phyloP scores from a whole-genome alignment of 441 rosid species.

The Pelargonium myrrhifolium region DNA sequence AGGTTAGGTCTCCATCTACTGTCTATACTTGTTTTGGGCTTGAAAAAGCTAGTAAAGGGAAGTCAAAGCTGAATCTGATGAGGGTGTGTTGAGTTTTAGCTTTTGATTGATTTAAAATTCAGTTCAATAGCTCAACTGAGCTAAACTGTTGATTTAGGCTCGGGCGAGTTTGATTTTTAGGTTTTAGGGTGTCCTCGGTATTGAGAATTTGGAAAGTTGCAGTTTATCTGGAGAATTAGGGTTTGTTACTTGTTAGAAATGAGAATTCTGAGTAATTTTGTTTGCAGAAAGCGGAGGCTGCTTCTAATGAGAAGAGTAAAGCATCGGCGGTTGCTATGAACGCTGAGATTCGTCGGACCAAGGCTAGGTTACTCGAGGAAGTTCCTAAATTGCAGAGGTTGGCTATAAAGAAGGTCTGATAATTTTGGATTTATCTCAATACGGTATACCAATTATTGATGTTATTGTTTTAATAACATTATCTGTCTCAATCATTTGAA shows the following conservation, averaged over 20 bases:
- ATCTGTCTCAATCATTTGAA: not conserved
- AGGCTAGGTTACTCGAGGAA: slow-evolving; percentile 80
- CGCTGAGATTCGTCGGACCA: slow-evolving; percentile 84
- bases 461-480: not conserved
- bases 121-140: too few relatives aligned
- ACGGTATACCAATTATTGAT: not conserved
- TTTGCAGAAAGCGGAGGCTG: slow-evolving; percentile 69
- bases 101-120: too few relatives aligned
- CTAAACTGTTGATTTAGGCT: too few relatives aligned
- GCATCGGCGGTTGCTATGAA: slow-evolving; percentile 85
- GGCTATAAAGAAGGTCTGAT: slow-evolving; percentile 67
- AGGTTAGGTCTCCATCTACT: too few relatives aligned
- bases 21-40: too few relatives aligned
- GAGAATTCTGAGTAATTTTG: slow-evolving; percentile 8
- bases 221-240: slow-evolving; percentile 6
- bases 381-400: slow-evolving; percentile 87
- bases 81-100: too few relatives aligned
- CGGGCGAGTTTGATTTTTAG: too few relatives aligned
- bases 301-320: slow-evolving; percentile 67
- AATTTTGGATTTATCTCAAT: not conserved
- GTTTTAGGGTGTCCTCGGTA: too few relatives aligned
- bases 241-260: slow-evolving; percentile 6
- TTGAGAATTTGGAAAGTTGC: slow-evolving; percentile 9
- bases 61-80: too few relatives aligned
- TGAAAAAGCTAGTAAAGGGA: too few relatives aligned